Evolutionary conservation across 345 rosid genomes (phyloP).

Genomic region (Gossypium anomalum): DNA sequence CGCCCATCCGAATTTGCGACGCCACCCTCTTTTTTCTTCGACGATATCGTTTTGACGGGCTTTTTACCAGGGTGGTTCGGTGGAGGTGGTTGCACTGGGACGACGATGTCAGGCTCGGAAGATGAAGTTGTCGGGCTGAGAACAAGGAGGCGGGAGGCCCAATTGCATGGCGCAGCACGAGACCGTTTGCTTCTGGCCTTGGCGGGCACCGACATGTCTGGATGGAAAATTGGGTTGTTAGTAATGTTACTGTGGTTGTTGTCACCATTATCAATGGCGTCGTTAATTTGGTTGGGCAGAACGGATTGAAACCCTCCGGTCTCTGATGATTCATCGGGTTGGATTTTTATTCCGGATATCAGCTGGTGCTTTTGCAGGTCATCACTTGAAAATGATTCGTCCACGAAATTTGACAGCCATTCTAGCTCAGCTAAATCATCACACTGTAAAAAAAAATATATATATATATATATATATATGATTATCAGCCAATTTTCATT

Average conservation of each 20-base stretch:
- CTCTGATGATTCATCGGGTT: slow-evolving; percentile 46
- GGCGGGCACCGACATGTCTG: slow-evolving; percentile 75
- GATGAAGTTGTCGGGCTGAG: slow-evolving; percentile 37
- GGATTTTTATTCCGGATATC: slow-evolving; percentile 64
- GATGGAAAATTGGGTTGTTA: slow-evolving; percentile 39
- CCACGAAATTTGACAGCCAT: slow-evolving; percentile 93
- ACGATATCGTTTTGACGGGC: slow-evolving; percentile 16
- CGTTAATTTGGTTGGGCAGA: slow-evolving; percentile 6
- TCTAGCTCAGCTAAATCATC: slow-evolving; percentile 96
- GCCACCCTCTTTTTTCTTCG: slow-evolving; percentile 41
- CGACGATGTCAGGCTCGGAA: slow-evolving; percentile 27
- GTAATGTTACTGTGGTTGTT: not conserved
- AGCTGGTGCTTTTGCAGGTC: slow-evolving; percentile 78
- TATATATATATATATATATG: too few species aligned
- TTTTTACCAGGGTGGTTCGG: slow-evolving; percentile 28
- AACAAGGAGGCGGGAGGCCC: slow-evolving; percentile 78
- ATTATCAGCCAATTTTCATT: not conserved
- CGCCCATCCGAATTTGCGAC: slow-evolving; percentile 35
- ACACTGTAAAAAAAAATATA: slow-evolving; percentile 4
- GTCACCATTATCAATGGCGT: not conserved
- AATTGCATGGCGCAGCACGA: slow-evolving; percentile 70
- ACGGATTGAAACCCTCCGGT: slow-evolving; percentile 29
- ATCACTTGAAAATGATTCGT: slow-evolving; percentile 91
- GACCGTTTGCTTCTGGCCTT: slow-evolving; percentile 97
- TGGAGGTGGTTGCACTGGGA: slow-evolving; percentile 11